Percentiles rank a stretch among this genome's conserved stretches.
Evolutionary conservation across 2,329 filamentous ascomycete species (phyloP).

Genomic region (Sarocladiaceae sp.): DNA sequence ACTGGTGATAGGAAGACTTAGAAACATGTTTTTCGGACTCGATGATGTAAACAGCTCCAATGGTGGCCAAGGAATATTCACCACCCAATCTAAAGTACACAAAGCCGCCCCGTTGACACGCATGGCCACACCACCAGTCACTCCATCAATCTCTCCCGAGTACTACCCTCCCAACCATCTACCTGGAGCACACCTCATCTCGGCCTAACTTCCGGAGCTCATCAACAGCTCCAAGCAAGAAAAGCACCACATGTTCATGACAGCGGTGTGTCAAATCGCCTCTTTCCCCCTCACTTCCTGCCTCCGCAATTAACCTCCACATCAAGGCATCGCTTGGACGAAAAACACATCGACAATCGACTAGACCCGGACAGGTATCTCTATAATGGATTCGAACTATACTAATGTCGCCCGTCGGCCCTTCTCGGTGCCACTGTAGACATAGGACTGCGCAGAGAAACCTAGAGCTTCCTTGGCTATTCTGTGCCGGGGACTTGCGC

Average conservation of each 20-base stretch:
- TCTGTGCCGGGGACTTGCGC: neutral
- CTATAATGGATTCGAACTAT: neutral
- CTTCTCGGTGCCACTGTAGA: slow-evolving; percentile 6
- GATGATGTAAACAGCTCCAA: neutral
- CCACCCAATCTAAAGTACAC: neutral
- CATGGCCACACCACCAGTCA: neutral
- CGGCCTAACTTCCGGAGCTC: neutral
- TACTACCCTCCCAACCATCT: slow-evolving; percentile 7
- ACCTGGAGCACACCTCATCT: slow-evolving; percentile 4
- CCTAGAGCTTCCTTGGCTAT: neutral
- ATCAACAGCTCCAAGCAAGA: neutral
- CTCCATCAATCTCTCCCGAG: slow-evolving; percentile 6
- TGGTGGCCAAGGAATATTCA: too few relatives aligned
- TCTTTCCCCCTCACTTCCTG: too few relatives aligned
- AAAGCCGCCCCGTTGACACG: neutral
- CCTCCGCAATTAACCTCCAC: slow-evolving; percentile 19
- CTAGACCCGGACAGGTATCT: neutral
- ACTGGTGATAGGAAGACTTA: too few relatives aligned
- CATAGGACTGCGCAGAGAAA: neutral
- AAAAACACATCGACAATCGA: neutral
- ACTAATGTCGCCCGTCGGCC: slow-evolving; percentile 1
- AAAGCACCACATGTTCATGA: neutral
- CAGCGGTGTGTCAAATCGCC: too few relatives aligned
- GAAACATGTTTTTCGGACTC: too few relatives aligned
- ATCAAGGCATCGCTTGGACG: neutral